Evolutionary conservation across 2,329 filamentous ascomycete species (phyloP).

Genomic region (Trichoderma atroviride): DNA sequence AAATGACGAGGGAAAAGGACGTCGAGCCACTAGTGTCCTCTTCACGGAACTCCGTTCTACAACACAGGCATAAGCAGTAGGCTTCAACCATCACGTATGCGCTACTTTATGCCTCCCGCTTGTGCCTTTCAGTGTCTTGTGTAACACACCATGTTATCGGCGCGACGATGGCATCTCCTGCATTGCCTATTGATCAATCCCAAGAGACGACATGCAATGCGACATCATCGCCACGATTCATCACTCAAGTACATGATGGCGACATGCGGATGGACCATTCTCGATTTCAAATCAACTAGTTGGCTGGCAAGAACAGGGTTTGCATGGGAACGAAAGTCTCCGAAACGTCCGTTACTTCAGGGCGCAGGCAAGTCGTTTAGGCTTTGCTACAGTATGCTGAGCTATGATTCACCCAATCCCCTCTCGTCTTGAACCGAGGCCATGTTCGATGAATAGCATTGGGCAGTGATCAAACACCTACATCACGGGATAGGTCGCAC

Average conservation of each 20-base stretch:
- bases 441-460: background rate
- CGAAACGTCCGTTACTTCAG: background rate
- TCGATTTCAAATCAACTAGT: constrained; percentile 6
- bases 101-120: background rate
- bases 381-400: background rate
- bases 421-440: background rate
- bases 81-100: background rate
- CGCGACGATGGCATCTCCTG: background rate
- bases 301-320: background rate
- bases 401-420: background rate
- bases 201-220: background rate
- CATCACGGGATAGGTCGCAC: background rate
- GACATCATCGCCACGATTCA: constrained; percentile 9
- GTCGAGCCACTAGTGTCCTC: background rate
- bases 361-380: background rate
- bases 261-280: background rate
- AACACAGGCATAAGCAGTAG: background rate
- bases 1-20: background rate
- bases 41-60: background rate
- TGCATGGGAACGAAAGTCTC: background rate
- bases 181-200: constrained; percentile 6
- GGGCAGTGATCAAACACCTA: background rate
- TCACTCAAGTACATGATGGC: constrained; percentile 15
- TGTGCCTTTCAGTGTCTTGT: background rate
- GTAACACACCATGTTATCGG: background rate